Evolutionary conservation across 1,284 basidiomycete genomes (phyloP).

Genomic region (Moesziomyces antarcticus): DNA sequence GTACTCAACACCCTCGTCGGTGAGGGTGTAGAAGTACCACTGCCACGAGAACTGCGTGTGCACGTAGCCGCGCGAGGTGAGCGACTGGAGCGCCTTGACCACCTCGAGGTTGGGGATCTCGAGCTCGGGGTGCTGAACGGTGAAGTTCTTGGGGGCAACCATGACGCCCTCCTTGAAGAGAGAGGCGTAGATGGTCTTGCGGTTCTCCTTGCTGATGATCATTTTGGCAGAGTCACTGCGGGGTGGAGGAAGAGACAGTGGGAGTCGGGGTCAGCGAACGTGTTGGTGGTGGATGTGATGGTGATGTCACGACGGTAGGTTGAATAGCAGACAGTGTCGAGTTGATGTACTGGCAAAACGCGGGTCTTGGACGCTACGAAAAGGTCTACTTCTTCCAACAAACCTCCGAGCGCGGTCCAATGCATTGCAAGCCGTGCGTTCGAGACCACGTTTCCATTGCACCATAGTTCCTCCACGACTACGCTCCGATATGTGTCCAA

Average conservation of each 20-base stretch:
- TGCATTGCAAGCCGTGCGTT: no score
- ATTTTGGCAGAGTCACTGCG: constrained; percentile 40
- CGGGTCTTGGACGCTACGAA: no score
- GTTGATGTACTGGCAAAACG: no score
- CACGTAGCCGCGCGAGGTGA: constrained; percentile 93
- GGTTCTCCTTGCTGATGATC: constrained; percentile 68
- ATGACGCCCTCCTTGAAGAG: constrained; percentile 78
- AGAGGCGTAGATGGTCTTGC: constrained; percentile 66
- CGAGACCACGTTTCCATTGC: no score
- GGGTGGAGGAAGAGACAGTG: neutral
- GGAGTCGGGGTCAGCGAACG: neutral
- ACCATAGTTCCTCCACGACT: no score
- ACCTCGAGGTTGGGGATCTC: constrained; percentile 97
- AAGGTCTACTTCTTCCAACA: no score
- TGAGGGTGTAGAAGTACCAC: constrained; percentile 69
- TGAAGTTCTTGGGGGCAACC: constrained; percentile 99
- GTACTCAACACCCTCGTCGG: constrained; percentile 68
- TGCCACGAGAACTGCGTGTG: constrained; percentile 83
- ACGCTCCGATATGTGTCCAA: no score
- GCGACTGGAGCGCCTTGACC: constrained; percentile 98
- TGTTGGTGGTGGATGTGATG: neutral
- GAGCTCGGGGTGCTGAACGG: constrained; percentile 96
- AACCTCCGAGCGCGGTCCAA: no score
- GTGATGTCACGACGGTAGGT: neutral
- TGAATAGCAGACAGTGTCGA: neutral